Base-by-base conservation (phyloP, 1,284 basidiomycete species). In the Pseudozyma sp. region DNA sequence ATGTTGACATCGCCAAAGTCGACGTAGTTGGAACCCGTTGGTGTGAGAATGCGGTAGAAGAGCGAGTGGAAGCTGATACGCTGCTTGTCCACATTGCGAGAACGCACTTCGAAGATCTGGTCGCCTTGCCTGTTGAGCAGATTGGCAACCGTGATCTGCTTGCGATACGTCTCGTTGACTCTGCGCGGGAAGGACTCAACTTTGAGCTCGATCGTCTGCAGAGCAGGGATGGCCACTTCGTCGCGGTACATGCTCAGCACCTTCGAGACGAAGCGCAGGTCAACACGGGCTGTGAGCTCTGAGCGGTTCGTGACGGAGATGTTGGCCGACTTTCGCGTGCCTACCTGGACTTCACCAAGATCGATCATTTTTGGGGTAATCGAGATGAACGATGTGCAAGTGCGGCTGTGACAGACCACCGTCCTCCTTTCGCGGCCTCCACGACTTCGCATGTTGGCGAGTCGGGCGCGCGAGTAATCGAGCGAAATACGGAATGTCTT, bases 1-100 rank as follows among this genome's bases (percentile, higher is more conserved):
- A 88, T 86, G 58, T 87, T 85, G 49, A 88, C 87, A 34, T 86
- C 86, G 39, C 87, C 87, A 76, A 88, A 88, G 63, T 88, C 87
- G 58, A 88, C 75, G 63, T 87, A 87, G 80, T 88, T 88, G 59
- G 85, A 84, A 9, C 87, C 87, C 14, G 86, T 85, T 1, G 87
- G 86, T 12, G 87, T 88, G 49, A 87, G 83, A 60, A 88, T 87
- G n/a, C 86, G 86, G 77, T 88, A 88, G 45, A 88, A 85, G 63
- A 88, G 86, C 31, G 87, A 88, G 70, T 88, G 87, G 54, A 88
- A 85, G 35, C 87, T 87, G 63, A 88, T 85, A 45, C 87, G 86
- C 78, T 88, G 86, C 52, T 86, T 81, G 71, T 88, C 87, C 52
- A 88, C 86, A 62, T 88, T 88, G 58, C 83, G 83, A 35, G 86